Conservation (phyloP, 106 monocot genomes). For the Dendrobium chrysotoxum region DNA sequence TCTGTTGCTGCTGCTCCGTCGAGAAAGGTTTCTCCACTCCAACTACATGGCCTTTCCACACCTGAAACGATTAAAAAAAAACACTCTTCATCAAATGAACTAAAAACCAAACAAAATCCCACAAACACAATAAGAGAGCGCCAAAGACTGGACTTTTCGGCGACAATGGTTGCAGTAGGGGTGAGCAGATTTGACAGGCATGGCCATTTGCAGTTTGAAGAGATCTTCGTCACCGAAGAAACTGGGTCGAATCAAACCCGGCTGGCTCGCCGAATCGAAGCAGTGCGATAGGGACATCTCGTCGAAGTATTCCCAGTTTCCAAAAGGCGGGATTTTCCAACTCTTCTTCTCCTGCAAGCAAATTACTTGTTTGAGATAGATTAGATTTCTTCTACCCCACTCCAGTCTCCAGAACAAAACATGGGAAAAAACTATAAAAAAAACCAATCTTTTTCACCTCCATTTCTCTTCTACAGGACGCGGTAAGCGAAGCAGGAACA, state of each 20-base stretch:
- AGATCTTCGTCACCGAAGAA: slow-evolving; percentile 8
- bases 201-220: slow-evolving; percentile 9
- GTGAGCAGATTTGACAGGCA: background rate
- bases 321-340: slow-evolving; percentile 7
- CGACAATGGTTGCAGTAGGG: background rate
- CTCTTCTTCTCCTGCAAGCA: slow-evolving; percentile 6
- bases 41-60: background rate
- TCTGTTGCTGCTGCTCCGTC: background rate
- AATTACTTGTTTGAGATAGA: background rate
- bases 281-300: slow-evolving; percentile 29
- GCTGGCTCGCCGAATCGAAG: slow-evolving; percentile 35
- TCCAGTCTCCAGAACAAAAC: background rate
- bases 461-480: background rate
- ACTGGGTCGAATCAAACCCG: background rate
- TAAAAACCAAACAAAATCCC: background rate
- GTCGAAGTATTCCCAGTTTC: slow-evolving; percentile 18
- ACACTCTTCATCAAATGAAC: background rate
- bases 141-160: background rate
- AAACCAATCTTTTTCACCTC: background rate
- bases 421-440: background rate
- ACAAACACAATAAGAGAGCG: background rate
- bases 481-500: too few species aligned
- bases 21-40: background rate
- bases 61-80: background rate
- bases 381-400: too few species aligned